Base-by-base conservation (phyloP, 257 asterid species). In the Solanum pimpinellifolium region DNA sequence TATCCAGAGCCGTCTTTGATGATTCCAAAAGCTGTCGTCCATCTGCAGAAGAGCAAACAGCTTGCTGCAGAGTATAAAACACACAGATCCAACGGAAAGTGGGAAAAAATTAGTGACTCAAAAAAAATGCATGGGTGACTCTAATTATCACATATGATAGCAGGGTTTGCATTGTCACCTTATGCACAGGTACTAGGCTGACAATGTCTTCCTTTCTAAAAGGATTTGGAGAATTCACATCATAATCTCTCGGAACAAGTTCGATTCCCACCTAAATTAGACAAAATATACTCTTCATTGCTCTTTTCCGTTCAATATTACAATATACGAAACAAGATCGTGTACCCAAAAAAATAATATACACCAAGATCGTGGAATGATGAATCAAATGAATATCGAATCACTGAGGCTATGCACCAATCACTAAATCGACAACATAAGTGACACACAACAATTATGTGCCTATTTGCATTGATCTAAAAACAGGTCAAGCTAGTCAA, bases 21-120 rank as follows among this genome's bases (percentile, higher is more conserved):
- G 99, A 95, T 89, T 97, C 99, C 88, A 97, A 91, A 70, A 96
- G 92, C 90, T 90, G 92, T 89, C 99, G 92, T 66, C 99, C 99
- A 91, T 97, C 99, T 83, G 96, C 98, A 88, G 99, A 95, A 86
- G 98, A 93, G 96, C 98, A 97, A 83, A 91, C 95, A 52, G 93
- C 99, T 92, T 97, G 97, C 99, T 97, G 95, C 78, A 87, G 56
- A 33, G 42, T 31, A 83, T 86, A 41, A 29, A 35, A 21, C 44
- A 46, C 60, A 85, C 13, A 70, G 83, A 77, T 44, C 59, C 84
- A 44, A 77, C 9, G 21, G 86, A 23, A 23, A 21, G 18, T 76
- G 70, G 88, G 29, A 73, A 31, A 35, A 73, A 18, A 10, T 73
- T 73, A 35, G 47, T 35, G 80, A 20, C 29, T 73, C 47, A 11